Evolutionary conservation across 2,329 filamentous ascomycete species (phyloP).

Genomic region (Ceratocystis cacaofunesta): DNA sequence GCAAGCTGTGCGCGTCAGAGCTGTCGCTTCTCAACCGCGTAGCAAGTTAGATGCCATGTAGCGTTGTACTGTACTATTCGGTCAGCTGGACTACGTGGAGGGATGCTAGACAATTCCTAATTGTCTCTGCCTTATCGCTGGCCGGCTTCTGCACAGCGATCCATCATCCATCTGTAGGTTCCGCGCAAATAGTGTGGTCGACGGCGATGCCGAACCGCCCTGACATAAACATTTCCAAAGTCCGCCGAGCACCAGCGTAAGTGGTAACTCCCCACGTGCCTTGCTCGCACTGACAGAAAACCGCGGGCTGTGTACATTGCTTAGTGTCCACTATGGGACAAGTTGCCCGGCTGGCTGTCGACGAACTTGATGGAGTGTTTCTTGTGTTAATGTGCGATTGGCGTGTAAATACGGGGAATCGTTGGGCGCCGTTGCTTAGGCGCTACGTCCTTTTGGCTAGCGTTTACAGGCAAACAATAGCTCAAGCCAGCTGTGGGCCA

Average conservation of each 20-base stretch:
- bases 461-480: background rate
- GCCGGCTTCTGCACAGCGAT: slow-evolving; percentile 21
- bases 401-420: slow-evolving; percentile 52
- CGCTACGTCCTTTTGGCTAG: slow-evolving; percentile 48
- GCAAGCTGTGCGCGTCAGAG: background rate
- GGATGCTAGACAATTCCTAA: slow-evolving; percentile 60
- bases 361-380: slow-evolving; percentile 44
- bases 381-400: slow-evolving; percentile 58
- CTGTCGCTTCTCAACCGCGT: background rate
- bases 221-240: slow-evolving; percentile 65
- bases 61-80: background rate
- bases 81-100: slow-evolving; percentile 49
- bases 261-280: background rate
- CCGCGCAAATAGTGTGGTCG: slow-evolving; percentile 51
- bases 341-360: slow-evolving; percentile 41
- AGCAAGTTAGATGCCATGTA: no score
- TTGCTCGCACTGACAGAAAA: slow-evolving; percentile 49
- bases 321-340: slow-evolving; percentile 58
- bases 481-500: slow-evolving; percentile 13
- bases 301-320: slow-evolving; percentile 51
- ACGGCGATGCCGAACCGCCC: slow-evolving; percentile 35
- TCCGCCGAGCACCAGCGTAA: slow-evolving; percentile 43
- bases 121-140: slow-evolving; percentile 58
- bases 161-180: slow-evolving; percentile 27
- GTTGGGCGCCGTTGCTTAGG: slow-evolving; percentile 57